Evolutionary conservation across 2,329 filamentous ascomycete species (phyloP).

Genomic region (Thielaviopsis populi): DNA sequence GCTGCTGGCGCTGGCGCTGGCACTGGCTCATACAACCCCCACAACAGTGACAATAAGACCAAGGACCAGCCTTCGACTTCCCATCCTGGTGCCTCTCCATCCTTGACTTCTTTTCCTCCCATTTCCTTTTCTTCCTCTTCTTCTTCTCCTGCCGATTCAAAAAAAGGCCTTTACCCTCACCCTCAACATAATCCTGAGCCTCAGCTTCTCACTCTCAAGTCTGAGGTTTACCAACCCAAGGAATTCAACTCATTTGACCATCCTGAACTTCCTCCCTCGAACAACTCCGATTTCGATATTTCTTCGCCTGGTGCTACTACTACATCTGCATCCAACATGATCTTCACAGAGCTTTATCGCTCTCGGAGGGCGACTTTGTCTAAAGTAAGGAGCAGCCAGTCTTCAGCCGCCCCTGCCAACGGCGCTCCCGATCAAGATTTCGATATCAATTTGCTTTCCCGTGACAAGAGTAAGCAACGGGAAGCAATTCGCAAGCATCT

Average conservation of each 20-base stretch:
- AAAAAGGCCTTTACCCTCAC: conserved; percentile 13
- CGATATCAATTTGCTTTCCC: conserved; percentile 45
- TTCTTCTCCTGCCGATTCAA: conserved; percentile 8
- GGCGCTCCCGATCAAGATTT: conserved; percentile 28
- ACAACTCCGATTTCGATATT: conserved; percentile 10
- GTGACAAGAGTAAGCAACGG: conserved; percentile 47
- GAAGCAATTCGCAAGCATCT: conserved; percentile 45
- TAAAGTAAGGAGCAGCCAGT: conserved; percentile 23
- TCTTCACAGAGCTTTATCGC: conserved; percentile 46
- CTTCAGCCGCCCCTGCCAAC: conserved; percentile 20
- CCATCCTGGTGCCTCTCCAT: conserved; percentile 9
- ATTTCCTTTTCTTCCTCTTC: conserved; percentile 15
- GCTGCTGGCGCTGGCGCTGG: not conserved
- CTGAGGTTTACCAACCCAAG: conserved; percentile 11
- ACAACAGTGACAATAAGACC: conserved; percentile 14
- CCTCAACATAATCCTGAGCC: conserved; percentile 12
- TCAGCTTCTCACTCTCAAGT: conserved; percentile 12
- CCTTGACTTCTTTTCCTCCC: conserved; percentile 19
- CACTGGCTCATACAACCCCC: not conserved
- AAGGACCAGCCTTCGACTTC: conserved; percentile 4
- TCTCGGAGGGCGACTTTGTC: conserved; percentile 38
- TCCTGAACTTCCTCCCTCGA: conserved; percentile 4
- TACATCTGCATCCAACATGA: conserved; percentile 29
- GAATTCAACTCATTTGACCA: conserved; percentile 16
- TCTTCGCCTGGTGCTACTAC: conserved; percentile 4